Percentiles rank a stretch among this genome's conserved stretches.
Conservation (phyloP, 805 yeast genomes). For the Metschnikowia cerradonensis region DNA sequence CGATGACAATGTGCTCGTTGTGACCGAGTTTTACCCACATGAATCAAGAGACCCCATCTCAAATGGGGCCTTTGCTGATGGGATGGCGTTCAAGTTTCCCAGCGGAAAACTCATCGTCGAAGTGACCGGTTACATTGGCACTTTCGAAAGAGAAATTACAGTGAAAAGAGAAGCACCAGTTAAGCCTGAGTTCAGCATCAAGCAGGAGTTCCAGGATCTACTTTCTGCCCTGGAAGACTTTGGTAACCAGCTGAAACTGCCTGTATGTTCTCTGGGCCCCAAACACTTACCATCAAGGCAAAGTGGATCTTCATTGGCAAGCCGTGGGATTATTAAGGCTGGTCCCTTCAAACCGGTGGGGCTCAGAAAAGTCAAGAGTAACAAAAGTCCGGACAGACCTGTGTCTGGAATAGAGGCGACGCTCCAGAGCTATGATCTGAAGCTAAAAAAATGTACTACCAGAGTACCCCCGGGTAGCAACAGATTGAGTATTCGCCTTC, state of each 20-base stretch:
- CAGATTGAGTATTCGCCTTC: slow-evolving; percentile 6
- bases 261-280: not conserved
- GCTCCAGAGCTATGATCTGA: not conserved
- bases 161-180: not conserved
- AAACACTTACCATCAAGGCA: not conserved
- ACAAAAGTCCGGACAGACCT: not conserved
- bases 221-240: not conserved
- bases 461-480: slow-evolving; percentile 13
- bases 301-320: not conserved
- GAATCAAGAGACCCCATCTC: slow-evolving; percentile 17
- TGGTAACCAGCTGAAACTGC: not conserved
- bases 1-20: slow-evolving; percentile 31
- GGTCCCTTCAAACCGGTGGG: not conserved
- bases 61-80: slow-evolving; percentile 18
- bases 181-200: not conserved
- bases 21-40: slow-evolving; percentile 31
- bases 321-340: not conserved
- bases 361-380: not conserved
- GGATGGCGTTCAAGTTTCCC: slow-evolving; percentile 24
- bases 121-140: slow-evolving; percentile 27
- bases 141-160: slow-evolving; percentile 35
- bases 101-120: slow-evolving; percentile 27
- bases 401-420: slow-evolving; percentile 1
- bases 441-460: not conserved
- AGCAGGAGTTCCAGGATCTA: not conserved